These are phyloP conservation scores for Austroboletus novae-zelandiae DNA, from an alignment of 1,284 basidiomycete genomes.

Conservation along the genomic window DNA sequence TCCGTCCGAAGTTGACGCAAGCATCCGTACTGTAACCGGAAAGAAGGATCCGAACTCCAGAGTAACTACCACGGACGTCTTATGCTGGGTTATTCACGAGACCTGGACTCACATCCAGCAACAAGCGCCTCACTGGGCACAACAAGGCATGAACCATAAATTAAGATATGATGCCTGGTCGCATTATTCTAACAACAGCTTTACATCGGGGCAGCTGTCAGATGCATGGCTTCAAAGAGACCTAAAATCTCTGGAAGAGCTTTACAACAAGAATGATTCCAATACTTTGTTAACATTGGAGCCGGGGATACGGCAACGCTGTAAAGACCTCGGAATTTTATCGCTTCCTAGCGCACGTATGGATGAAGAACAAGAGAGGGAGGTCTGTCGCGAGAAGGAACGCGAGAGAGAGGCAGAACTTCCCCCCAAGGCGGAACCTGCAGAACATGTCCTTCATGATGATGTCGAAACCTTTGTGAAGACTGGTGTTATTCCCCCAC, in stretches of 20 bases:
- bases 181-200: constrained; percentile 4
- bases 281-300: neutral
- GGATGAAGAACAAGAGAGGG: neutral
- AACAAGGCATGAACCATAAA: constrained; percentile 43
- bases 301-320: neutral
- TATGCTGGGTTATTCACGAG: constrained; percentile 43
- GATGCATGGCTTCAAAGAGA: constrained; percentile 37
- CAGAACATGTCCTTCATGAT: constrained; percentile 12
- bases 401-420: neutral
- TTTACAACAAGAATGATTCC: neutral
- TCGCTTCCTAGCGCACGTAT: neutral
- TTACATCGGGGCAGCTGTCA: constrained; percentile 13
- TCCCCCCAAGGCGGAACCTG: neutral
- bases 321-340: neutral
- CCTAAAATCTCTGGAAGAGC: constrained; percentile 21
- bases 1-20: constrained; percentile 41
- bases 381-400: neutral
- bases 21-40: constrained; percentile 33
- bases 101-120: constrained; percentile 39
- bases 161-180: constrained; percentile 30
- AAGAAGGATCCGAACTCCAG: neutral
- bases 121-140: constrained; percentile 41
- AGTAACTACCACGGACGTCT: constrained; percentile 32
- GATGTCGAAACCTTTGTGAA: constrained; percentile 20
- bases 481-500: constrained; percentile 9